A percentile compares a stretch with the other conserved stretches of the same genome.
These are phyloP conservation scores for Rhynchospora tenuis DNA, from an alignment of 176 grass and related monocot genomes.

Conservation along the genomic window DNA sequence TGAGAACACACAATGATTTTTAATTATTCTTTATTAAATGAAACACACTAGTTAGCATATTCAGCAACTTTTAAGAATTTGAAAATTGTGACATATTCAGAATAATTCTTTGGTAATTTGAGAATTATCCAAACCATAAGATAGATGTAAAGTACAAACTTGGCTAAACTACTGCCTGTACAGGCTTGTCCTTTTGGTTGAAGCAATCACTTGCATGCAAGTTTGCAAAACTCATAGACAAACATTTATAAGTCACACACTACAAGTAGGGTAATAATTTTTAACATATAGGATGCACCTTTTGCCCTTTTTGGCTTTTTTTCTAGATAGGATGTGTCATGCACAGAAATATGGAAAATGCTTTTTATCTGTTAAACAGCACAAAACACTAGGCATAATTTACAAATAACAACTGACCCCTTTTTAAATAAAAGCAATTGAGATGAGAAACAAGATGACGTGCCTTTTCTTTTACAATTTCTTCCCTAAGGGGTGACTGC, in stretches of 20 bases:
- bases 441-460: not conserved
- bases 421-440: not conserved
- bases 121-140: not conserved
- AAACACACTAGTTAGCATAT: not conserved
- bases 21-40: not conserved
- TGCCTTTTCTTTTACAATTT: constrained; percentile 81
- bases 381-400: not conserved
- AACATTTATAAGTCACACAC: not conserved
- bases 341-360: not conserved
- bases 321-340: not conserved
- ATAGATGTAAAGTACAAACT: not conserved
- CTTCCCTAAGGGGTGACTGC: constrained; percentile 57
- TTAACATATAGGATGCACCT: not conserved
- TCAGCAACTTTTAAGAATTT: not conserved
- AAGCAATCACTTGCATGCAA: not conserved
- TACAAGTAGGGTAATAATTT: not conserved
- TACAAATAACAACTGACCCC: not conserved
- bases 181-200: not conserved
- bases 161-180: not conserved
- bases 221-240: not conserved
- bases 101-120: not conserved
- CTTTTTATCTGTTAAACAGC: not conserved
- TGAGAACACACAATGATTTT: not conserved
- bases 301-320: not conserved
- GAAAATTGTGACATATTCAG: not conserved